phyloP scores from a whole-genome alignment of 129 eudicot genomes.

The Glebionis coronaria region DNA sequence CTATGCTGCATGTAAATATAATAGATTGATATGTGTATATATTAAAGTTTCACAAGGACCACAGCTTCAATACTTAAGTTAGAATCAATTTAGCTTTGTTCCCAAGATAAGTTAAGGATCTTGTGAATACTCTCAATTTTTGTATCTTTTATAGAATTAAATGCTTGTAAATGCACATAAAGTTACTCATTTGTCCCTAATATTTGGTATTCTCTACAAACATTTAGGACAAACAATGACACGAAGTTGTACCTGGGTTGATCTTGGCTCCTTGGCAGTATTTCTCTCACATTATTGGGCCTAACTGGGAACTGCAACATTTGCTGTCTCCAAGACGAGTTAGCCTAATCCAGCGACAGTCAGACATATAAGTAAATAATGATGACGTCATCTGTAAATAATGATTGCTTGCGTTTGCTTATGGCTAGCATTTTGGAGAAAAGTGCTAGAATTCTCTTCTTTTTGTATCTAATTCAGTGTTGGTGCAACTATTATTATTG shows the following conservation, averaged over 20 bases:
- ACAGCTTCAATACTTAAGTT: too few species aligned
- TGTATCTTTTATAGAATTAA: not conserved
- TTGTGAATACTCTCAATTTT: not conserved
- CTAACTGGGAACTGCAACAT: constrained; percentile 30
- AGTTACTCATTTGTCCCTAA: constrained; percentile 14
- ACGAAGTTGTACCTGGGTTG: constrained; percentile 27
- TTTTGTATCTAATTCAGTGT: constrained; percentile 14
- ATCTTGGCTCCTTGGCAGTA: constrained; percentile 35
- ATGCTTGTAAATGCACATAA: not conserved
- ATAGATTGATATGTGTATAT: not conserved
- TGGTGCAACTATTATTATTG: constrained; percentile 22
- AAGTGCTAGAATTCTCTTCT: constrained; percentile 20
- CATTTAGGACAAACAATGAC: constrained; percentile 36
- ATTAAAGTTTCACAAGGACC: not conserved
- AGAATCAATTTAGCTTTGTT: not conserved
- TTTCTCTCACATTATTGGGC: constrained; percentile 22
- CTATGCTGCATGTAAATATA: constrained; percentile 8
- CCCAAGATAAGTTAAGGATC: constrained; percentile 2
- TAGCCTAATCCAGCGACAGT: constrained; percentile 15
- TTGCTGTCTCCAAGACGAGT: constrained; percentile 23
- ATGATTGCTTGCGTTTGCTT: constrained; percentile 21
- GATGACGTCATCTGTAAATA: constrained; percentile 25
- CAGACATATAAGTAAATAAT: constrained; percentile 25
- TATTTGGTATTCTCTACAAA: constrained; percentile 8
- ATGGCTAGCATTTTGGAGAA: constrained; percentile 29